Evolutionary conservation across 1,139 yeast genomes (phyloP), one percentile per base, ranked within the genome.

Genomic region (Diutina rugosa): DNA sequence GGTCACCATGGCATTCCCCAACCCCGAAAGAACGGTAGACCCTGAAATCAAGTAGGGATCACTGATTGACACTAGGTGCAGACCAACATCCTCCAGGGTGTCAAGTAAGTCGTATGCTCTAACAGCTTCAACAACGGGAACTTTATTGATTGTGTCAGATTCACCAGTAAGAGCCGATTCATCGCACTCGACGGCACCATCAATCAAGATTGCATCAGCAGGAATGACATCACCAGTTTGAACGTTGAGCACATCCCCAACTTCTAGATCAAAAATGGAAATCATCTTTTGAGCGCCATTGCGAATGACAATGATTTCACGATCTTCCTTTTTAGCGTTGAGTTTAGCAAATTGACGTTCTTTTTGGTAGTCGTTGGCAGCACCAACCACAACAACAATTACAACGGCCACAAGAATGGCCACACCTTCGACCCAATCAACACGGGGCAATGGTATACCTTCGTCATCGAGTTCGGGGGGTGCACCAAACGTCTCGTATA

Each of bases 371-470:
- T 95, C 99, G 69, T 95, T 95, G 21, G 82, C 87, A 2, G 97
- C 95, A 55, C 97, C 96, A 14, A 95, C 99, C 3, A 89, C 62
- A 6, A 95, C 96, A 48, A 95, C 98, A 59, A 95, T 93, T 9
- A 83, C 65, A 35, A 95, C 88, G 18, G 99, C 99, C 21, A 87
- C 88, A 62, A 95, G 80, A 66, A 95, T 95, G 51, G 99, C 99
- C 51, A 91, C 96, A 62, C 99, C 99, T 73, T 93, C 99, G 55
- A 95, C 97, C 97, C 97, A 90, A 66, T 90, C 96, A 32, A 91
- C 93, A 63, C 82, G 81, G 18, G 97, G 97, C 57, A 84, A 67
- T 21, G 81, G 74, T 29, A 80, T 74, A 29, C 96, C 95, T 62
- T 89, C 88, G 12, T 80, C 84, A 67, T 91, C 97, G 64, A 80